Percentiles rank a stretch among this genome's conserved stretches.
Evolutionary conservation across 1,284 basidiomycete genomes (phyloP).

Genomic region (Ustilago sp.): DNA sequence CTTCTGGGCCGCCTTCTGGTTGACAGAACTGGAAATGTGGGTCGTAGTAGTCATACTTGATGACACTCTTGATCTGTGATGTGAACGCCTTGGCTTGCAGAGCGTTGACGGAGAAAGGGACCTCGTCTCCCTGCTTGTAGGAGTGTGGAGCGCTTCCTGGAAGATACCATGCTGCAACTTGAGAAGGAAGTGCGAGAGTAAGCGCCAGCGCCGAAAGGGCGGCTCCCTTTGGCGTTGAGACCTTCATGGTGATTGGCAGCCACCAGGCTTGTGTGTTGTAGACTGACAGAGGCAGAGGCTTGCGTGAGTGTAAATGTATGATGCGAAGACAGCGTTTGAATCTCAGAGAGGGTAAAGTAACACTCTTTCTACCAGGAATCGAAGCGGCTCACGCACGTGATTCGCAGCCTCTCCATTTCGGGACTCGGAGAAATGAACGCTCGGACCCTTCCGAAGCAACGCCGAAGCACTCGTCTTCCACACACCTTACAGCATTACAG

Average conservation of each 20-base stretch:
- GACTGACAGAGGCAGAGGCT: not conserved
- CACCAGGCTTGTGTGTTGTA: not conserved
- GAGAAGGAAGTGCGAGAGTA: slow-evolving; percentile 23
- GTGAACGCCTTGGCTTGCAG: slow-evolving; percentile 68
- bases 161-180: slow-evolving; percentile 66
- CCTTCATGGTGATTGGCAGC: slow-evolving; percentile 18
- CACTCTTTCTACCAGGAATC: not conserved
- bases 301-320: not conserved
- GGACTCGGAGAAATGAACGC: slow-evolving; percentile 9
- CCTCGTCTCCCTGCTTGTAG: slow-evolving; percentile 65
- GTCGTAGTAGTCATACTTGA: slow-evolving; percentile 81
- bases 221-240: slow-evolving; percentile 15
- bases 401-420: not conserved
- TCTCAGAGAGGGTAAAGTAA: not conserved
- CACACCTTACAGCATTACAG: not conserved
- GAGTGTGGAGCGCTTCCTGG: slow-evolving; percentile 70
- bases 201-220: slow-evolving; percentile 25
- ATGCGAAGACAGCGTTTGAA: not conserved
- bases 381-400: not conserved
- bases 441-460: slow-evolving; percentile 10
- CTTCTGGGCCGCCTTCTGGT: slow-evolving; percentile 80
- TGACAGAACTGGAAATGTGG: slow-evolving; percentile 86
- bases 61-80: slow-evolving; percentile 61
- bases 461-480: not conserved
- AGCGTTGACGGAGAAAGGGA: slow-evolving; percentile 69